These are phyloP conservation scores for Boletus speciosus DNA, from an alignment of 768 basidiomycete genomes.

Conservation along the genomic window DNA sequence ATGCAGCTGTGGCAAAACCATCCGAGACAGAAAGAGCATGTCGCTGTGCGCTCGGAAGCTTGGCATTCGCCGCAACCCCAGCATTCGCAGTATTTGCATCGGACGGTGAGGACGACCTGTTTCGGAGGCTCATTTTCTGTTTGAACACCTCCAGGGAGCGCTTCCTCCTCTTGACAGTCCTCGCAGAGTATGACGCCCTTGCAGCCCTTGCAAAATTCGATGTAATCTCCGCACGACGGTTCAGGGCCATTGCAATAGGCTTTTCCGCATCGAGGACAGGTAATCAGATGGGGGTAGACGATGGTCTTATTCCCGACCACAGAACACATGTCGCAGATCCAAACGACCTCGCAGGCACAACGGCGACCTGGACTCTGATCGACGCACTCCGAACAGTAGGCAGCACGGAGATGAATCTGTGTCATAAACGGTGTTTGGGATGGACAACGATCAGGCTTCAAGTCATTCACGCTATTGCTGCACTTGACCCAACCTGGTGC, in stretches of 20 bases:
- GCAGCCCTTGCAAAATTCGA: slow-evolving; percentile 9
- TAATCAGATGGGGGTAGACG: not conserved
- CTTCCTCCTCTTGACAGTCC: slow-evolving; percentile 13
- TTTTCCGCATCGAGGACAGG: slow-evolving; percentile 16
- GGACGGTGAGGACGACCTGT: not conserved
- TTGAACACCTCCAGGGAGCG: not conserved
- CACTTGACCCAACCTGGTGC: slow-evolving; percentile 1
- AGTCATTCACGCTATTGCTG: not conserved
- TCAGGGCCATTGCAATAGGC: not conserved
- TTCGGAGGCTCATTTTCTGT: not conserved
- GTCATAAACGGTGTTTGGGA: not conserved
- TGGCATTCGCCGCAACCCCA: slow-evolving; percentile 12
- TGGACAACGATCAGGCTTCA: slow-evolving; percentile 3
- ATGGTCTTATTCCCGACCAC: not conserved
- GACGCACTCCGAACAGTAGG: slow-evolving; percentile 11
- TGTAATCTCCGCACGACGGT: not conserved
- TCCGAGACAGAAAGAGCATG: not conserved
- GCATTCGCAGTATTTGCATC: not conserved
- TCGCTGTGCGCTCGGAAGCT: not conserved
- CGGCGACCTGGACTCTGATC: not conserved
- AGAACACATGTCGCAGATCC: slow-evolving; percentile 9
- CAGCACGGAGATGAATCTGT: not conserved
- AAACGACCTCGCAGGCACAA: not conserved
- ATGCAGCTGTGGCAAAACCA: slow-evolving; percentile 9
- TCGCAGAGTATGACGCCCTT: slow-evolving; percentile 1